Percentiles rank a stretch among this genome's conserved stretches.
These are phyloP conservation scores for Aspergillus niger DNA, from an alignment of 2,329 filamentous ascomycete genomes.

Conservation along the genomic window DNA sequence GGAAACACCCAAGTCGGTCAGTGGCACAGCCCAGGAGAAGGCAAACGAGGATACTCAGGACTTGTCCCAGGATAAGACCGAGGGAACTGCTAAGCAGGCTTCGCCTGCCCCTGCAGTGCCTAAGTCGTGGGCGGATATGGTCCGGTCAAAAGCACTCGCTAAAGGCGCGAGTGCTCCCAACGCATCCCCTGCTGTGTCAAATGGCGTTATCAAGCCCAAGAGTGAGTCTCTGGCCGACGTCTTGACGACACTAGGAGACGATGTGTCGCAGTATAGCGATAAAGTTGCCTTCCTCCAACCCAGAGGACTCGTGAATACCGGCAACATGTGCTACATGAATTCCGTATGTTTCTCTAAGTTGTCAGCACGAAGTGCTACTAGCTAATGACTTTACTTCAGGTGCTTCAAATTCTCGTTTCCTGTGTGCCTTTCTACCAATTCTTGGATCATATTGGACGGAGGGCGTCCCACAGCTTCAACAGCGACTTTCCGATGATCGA, in stretches of 20 bases:
- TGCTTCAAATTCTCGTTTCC: slow-evolving; percentile 92
- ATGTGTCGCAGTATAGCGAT: slow-evolving; percentile 56
- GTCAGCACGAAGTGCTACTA: slow-evolving; percentile 37
- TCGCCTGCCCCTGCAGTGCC: slow-evolving; percentile 51
- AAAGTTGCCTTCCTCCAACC: slow-evolving; percentile 86
- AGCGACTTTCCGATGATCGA: slow-evolving; percentile 92
- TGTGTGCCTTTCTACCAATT: slow-evolving; percentile 95
- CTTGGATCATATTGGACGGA: slow-evolving; percentile 80
- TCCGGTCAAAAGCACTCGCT: slow-evolving; percentile 54
- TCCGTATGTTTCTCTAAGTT: slow-evolving; percentile 65
- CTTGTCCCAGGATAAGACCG: slow-evolving; percentile 14
- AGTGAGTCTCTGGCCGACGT: slow-evolving; percentile 72
- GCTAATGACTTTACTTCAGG: slow-evolving; percentile 51
- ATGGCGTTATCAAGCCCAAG: slow-evolving; percentile 51
- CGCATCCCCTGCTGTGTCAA: slow-evolving; percentile 32
- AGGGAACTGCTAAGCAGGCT: slow-evolving; percentile 41
- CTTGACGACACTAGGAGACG: slow-evolving; percentile 70
- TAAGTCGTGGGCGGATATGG: slow-evolving; percentile 70
- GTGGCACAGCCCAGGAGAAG: slow-evolving; percentile 12
- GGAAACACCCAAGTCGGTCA: slow-evolving; percentile 37
- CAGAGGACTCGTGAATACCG: slow-evolving; percentile 90
- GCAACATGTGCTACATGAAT: slow-evolving; percentile 99
- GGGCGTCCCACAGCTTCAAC: slow-evolving; percentile 87
- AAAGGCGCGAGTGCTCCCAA: slow-evolving; percentile 32
- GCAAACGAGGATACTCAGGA: slow-evolving; percentile 12